phyloP scores from a whole-genome alignment of 2,329 filamentous ascomycete species.

The Paraphoma sp. region DNA sequence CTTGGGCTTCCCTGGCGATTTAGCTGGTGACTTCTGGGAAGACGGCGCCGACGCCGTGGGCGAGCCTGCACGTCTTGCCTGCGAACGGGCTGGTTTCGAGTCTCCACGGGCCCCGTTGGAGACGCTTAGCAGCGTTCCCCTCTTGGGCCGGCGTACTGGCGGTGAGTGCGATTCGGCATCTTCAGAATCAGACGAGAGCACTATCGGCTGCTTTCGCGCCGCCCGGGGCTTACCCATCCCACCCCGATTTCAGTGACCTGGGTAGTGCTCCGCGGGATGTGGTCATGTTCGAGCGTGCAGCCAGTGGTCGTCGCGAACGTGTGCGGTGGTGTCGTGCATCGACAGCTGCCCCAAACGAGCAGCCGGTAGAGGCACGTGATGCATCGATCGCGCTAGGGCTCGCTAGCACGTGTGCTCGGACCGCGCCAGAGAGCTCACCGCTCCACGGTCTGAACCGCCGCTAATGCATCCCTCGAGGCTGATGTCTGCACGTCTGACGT shows the following conservation, averaged over 20 bases:
- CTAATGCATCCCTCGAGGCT: constrained; percentile 20
- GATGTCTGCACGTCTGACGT: constrained; percentile 25
- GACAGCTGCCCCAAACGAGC: too few species aligned
- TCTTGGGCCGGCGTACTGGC: constrained; percentile 40
- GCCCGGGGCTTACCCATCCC: constrained; percentile 50
- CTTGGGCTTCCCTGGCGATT: constrained; percentile 45
- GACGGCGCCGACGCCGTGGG: constrained; percentile 24
- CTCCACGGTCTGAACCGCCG: constrained; percentile 12
- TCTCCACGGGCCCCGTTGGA: constrained; percentile 24
- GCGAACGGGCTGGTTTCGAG: constrained; percentile 20
- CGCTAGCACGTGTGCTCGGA: background rate
- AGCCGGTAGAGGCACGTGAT: background rate
- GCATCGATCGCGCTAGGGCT: background rate
- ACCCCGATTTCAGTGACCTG: constrained; percentile 32
- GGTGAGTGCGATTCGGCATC: constrained; percentile 32
- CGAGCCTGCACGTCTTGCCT: constrained; percentile 29
- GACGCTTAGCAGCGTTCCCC: constrained; percentile 33
- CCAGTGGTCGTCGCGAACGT: constrained; percentile 20
- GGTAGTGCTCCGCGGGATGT: constrained; percentile 18
- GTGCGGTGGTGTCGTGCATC: constrained; percentile 5
- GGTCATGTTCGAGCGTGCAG: constrained; percentile 35
- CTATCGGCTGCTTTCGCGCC: constrained; percentile 44
- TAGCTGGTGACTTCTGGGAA: constrained; percentile 36
- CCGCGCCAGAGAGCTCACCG: constrained; percentile 2
- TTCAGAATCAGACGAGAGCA: constrained; percentile 46